Base-by-base conservation (phyloP, 2,329 filamentous ascomycete genomes). In the Alternaria novae-zelandiae region DNA sequence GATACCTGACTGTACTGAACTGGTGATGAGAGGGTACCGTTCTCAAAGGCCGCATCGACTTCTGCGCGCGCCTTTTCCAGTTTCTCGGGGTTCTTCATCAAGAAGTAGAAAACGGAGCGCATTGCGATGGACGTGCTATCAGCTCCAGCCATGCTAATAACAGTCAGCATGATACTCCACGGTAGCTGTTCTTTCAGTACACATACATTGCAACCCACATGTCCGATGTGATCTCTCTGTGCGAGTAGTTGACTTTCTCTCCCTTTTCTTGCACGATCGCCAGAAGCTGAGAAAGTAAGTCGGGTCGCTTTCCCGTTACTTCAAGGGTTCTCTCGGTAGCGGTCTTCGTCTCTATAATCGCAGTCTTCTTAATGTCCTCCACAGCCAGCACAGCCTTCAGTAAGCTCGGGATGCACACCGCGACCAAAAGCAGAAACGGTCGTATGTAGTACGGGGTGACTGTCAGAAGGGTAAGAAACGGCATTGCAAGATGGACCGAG, bases 1-100 rank as follows among this genome's bases (percentile, higher is more conserved):
- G 91, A 88, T 51, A 84, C 85, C 76, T 93, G 67, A 8, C 32
- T 44, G 25, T 72, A 66, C 23, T 59, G 63, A 7, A 71, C 45
- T 13, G 63, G 67, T 5, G 62, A 61, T 5, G 49, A 63, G n/a
- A 73, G 53, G 47, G 50, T 20, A 23, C 67, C 58, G 20, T 63
- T 36, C 4, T 36, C 41, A 21, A 64, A 70, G 10, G 67, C 67
- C 11, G 53, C 49, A 58, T 76, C 71, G 15, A 76, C 47, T 43
- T 74, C 73, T 10, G 56, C 45, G 3, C 58, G 69, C 1, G 58
- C 57, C 49, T 67, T 67, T 12, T 15, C 20, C 1, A 73, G 56
- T 15, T 60, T 61, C 8, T 59, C 46, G 2, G 77, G 77, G 55
- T 79, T 68, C 54, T 76, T 78, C 43, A 83, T 73, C 4, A 80